Evolutionary conservation across 2,329 filamentous ascomycete genomes (phyloP).

Genomic region (Dothistroma pini): DNA sequence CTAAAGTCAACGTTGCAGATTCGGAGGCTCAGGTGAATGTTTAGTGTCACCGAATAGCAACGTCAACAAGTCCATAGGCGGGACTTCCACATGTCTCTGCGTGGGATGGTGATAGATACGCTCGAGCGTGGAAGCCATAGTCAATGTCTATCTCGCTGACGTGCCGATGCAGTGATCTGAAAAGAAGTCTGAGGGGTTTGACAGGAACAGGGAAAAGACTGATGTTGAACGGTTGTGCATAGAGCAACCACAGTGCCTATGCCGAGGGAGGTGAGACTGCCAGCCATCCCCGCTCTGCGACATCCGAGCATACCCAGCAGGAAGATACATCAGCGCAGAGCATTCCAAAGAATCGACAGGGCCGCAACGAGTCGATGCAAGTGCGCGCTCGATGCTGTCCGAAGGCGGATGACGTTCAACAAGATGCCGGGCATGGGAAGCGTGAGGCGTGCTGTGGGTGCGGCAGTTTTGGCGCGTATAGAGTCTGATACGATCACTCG

Average conservation of each 20-base stretch:
- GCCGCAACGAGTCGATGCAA: not conserved
- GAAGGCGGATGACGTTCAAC: not conserved
- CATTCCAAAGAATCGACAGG: not conserved
- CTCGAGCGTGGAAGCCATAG: conserved; percentile 12
- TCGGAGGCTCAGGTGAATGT: not conserved
- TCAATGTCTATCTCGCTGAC: not conserved
- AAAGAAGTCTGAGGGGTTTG: not conserved
- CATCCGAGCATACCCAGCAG: not conserved
- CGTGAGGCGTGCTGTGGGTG: too few species aligned
- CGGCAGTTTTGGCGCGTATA: too few species aligned
- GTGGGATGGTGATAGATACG: conserved; percentile 27
- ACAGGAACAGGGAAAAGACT: not conserved
- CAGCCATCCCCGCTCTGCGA: not conserved
- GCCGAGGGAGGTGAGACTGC: not conserved
- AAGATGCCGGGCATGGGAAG: not conserved
- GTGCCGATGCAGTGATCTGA: not conserved
- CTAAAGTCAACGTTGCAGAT: not conserved
- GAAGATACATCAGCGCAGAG: not conserved
- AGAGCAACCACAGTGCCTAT: not conserved
- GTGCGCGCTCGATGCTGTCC: not conserved
- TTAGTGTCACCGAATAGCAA: conserved; percentile 38
- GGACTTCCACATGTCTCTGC: conserved; percentile 26
- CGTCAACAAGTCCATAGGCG: conserved; percentile 40
- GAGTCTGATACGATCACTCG: too few species aligned
- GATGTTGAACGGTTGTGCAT: not conserved